Evolutionary conservation across 495 filamentous ascomycete species (phyloP), one percentile per base, ranked within the genome.

Genomic region (Talaromyces liani): DNA sequence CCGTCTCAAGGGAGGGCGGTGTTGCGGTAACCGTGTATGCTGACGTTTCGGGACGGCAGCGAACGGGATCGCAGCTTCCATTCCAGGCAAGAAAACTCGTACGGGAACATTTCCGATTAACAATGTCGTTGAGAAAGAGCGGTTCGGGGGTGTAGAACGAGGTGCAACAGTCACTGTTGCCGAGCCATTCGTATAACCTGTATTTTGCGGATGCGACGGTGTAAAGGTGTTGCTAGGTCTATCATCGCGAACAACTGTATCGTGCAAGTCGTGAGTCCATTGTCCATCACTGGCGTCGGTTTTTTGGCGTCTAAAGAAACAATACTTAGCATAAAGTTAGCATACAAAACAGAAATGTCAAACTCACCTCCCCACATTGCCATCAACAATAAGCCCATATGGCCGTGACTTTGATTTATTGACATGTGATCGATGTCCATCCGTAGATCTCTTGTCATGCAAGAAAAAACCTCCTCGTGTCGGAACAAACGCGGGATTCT

Each of bases 211-310:
- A 57, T 68, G 33, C n/a, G 66, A 63, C 9, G 65, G 33, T 7
- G 66, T 33, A 41, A 69, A 39, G 20, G 66, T 64, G 66, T 68
- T 66, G 20, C 65, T 64, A 67, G 75, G 76, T 63, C 68, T 67
- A 65, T 79, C 78, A 65, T 72, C 74, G 61, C 75, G 75, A 61
- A 83, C 82, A 41, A 93, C 85, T 18, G 85, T 86, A 58, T 97
- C 93, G 74, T 98, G 94, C 76, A 98, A 90, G 76, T 98, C 94
- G 71, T 98, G 94, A 62, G 89, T 82, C 94, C 94, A 98, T 36
- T 84, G 88, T 12, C 87, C 84, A 73, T 88, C 88, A 70, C 92
- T 94, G 31, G 87, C 87, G 65, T 90, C 89, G 25, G 89, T 82
- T 61, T 87, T 89, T 51, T 84, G 79, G 63, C 90, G 83, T 65